Conservation (phyloP, 768 basidiomycete genomes). For the Phanerochaete carnosa region DNA sequence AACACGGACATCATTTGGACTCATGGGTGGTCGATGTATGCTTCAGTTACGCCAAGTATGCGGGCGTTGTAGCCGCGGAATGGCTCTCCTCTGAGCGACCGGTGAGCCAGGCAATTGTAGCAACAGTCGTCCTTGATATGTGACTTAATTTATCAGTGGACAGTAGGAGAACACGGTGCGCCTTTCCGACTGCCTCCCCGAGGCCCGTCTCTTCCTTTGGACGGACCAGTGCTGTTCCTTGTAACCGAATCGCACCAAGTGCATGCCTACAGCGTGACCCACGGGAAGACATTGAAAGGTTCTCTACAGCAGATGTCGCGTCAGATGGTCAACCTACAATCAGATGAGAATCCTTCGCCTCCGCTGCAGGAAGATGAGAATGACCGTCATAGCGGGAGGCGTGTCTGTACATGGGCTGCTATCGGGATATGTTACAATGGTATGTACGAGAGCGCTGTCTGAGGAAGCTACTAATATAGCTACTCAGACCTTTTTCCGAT, state of each 20-base stretch:
- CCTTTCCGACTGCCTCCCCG: slow-evolving; percentile 53
- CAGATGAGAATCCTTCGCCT: neutral
- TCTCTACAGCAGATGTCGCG: slow-evolving; percentile 36
- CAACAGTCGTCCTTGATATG: neutral
- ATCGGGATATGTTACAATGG: slow-evolving; percentile 63
- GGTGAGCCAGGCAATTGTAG: slow-evolving; percentile 32
- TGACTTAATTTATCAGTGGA: slow-evolving; percentile 44
- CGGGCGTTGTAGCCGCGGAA: slow-evolving; percentile 56
- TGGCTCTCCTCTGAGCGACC: slow-evolving; percentile 64
- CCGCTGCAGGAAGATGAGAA: neutral
- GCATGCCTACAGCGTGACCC: slow-evolving; percentile 41
- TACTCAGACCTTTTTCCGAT: slow-evolving; percentile 51
- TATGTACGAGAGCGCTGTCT: slow-evolving; percentile 22
- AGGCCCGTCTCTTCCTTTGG: slow-evolving; percentile 54
- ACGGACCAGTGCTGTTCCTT: slow-evolving; percentile 54
- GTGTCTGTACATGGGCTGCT: slow-evolving; percentile 53
- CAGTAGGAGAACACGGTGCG: slow-evolving; percentile 38
- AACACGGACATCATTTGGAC: slow-evolving; percentile 54
- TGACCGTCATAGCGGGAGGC: slow-evolving; percentile 32
- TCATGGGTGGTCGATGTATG: slow-evolving; percentile 57
- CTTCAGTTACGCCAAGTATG: slow-evolving; percentile 48
- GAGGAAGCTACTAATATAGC: neutral
- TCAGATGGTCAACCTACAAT: neutral
- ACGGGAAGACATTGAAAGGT: slow-evolving; percentile 42
- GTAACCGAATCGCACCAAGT: slow-evolving; percentile 63